These are phyloP conservation scores for Vitis cinerea DNA, from an alignment of 164 flowering plant species.

Conservation along the genomic window DNA sequence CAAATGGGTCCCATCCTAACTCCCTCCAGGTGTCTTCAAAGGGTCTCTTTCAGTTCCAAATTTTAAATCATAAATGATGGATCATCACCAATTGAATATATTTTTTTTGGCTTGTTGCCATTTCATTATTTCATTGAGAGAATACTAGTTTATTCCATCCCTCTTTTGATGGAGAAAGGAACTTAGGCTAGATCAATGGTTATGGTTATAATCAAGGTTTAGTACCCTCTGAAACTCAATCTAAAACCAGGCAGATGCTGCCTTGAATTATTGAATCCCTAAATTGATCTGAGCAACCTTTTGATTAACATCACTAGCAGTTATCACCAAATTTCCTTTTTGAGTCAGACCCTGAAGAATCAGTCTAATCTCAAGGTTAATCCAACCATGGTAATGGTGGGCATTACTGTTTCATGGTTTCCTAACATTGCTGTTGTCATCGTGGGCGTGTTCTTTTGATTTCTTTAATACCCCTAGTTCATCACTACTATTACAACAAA, in stretches of 20 bases:
- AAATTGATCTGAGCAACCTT: too few species aligned
- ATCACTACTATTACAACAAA: constrained; percentile 14
- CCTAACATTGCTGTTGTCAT: constrained; percentile 12
- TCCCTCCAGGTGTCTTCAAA: not conserved
- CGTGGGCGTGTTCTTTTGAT: not conserved
- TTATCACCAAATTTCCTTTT: too few species aligned
- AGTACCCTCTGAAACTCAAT: too few species aligned
- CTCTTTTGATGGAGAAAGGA: constrained; percentile 1
- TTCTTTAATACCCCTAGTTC: not conserved
- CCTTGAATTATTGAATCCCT: too few species aligned
- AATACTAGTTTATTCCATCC: not conserved
- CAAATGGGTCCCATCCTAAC: not conserved
- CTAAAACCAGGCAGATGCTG: too few species aligned
- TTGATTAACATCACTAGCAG: too few species aligned
- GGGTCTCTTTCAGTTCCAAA: constrained; percentile 7
- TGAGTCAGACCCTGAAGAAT: too few species aligned
- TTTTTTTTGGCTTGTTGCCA: constrained; percentile 4
- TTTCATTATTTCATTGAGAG: not conserved
- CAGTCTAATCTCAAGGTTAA: too few species aligned
- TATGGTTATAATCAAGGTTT: not conserved
- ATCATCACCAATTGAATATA: constrained; percentile 8
- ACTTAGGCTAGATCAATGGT: not conserved
- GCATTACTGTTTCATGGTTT: not conserved
- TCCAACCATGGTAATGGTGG: not conserved
- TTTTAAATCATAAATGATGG: constrained; percentile 3